Evolutionary conservation across 2,329 filamentous ascomycete species (phyloP), one percentile per base, ranked within the genome.

Genomic region (Ramularia collo-cygni): DNA sequence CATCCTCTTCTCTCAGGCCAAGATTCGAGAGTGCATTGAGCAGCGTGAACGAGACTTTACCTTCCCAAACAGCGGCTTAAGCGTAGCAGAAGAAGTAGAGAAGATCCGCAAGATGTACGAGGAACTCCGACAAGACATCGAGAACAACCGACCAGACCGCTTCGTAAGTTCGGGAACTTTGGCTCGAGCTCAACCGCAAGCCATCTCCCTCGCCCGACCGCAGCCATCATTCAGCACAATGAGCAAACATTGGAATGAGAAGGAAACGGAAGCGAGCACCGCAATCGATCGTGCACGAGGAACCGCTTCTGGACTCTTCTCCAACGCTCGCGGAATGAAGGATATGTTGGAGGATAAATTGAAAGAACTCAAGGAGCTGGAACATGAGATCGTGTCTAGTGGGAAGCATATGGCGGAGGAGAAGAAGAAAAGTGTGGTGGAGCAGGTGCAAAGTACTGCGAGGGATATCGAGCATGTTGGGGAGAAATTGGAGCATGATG

Each of bases 11-110:
- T n/a, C n/a, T n/a, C n/a, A n/a, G n/a, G n/a, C 33, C 2, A 50
- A 48, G 13, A 38, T 52, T 5, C 26, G 49, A 27, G 49, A 52
- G 31, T 52, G 47, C 17, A 50, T 52, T 26, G 49, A 52, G 26
- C 49, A 52, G 27, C 38, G 45, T 3, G 45, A 52, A 18, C 43
- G 50, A 26, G 47, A 47, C 8, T 44, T 47, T 32, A 42, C 38
- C 24, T 48, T 45, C 17, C 34, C 36, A 5, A 34, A 36, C 21
- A 28, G 41, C 1, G 35, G 34, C 3, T 27, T 41, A 9, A 30
- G 37, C 12, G 44, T 47, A 2, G 14, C 29, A 3, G 40, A 42
- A 17, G 50, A 52, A 21, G 41, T 52, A 4, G 35, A 45, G 12
- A 40, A 32, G 7, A 41, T 52, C 12, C 26, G 49, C 6, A 27